phyloP scores from a whole-genome alignment of 2,329 filamentous ascomycete species.

The Verticillium tricorpus region DNA sequence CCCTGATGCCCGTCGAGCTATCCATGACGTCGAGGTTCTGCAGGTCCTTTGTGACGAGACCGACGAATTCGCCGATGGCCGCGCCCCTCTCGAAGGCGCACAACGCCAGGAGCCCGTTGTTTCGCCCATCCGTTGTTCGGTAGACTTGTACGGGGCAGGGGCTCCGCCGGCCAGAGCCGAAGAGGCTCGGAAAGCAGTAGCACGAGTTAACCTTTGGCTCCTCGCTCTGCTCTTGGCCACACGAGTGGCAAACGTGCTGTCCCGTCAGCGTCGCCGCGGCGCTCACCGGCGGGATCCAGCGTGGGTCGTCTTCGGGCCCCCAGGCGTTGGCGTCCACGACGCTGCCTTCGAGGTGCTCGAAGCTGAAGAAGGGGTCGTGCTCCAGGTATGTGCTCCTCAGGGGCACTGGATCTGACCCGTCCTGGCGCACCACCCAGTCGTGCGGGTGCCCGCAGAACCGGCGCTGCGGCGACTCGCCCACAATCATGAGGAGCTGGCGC shows the following conservation, averaged over 20 bases:
- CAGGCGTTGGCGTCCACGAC: conserved; percentile 43
- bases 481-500: conserved; percentile 42
- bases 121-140: conserved; percentile 45
- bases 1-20: conserved; percentile 26
- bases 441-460: conserved; percentile 44
- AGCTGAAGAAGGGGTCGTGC: conserved; percentile 41
- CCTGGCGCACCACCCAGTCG: conserved; percentile 44
- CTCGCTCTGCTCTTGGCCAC: conserved; percentile 45
- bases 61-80: conserved; percentile 52
- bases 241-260: conserved; percentile 32
- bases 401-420: conserved; percentile 33
- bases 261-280: conserved; percentile 19
- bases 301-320: conserved; percentile 41
- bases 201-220: conserved; percentile 43
- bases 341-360: conserved; percentile 44
- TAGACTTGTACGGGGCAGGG: conserved; percentile 44
- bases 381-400: conserved; percentile 40
- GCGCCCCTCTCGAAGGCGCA: conserved; percentile 45
- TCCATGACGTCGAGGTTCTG: conserved; percentile 51
- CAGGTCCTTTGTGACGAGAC: conserved; percentile 47
- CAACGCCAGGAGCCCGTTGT: conserved; percentile 46
- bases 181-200: conserved; percentile 48
- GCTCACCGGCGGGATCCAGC: conserved; percentile 26
- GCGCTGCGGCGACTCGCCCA: conserved; percentile 34
- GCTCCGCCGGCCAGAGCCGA: conserved; percentile 26